These are phyloP conservation scores for Miscanthus lutarioriparius DNA, from an alignment of 176 grass and related monocot genomes.

Conservation along the genomic window DNA sequence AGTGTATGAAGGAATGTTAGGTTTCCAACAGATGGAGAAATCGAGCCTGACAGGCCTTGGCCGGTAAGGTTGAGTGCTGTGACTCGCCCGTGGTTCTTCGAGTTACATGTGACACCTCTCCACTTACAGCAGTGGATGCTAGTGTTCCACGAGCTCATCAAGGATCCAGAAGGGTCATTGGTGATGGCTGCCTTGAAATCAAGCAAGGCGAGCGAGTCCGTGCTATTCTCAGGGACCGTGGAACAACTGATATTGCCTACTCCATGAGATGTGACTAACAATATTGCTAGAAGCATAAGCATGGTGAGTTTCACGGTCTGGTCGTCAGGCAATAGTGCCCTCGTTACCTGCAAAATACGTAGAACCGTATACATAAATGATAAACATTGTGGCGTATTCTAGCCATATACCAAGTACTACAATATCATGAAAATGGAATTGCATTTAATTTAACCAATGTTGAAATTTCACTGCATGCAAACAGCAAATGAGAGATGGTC, in stretches of 20 bases:
- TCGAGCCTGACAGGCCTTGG: not conserved
- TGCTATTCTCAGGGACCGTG: not conserved
- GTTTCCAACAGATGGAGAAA: not conserved
- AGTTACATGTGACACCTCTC: not conserved
- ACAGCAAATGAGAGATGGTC: too few relatives aligned
- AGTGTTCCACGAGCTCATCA: not conserved
- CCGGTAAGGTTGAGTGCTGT: accelerated
- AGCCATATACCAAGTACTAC: too few relatives aligned
- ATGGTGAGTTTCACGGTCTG: not conserved
- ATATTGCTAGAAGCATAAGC: not conserved
- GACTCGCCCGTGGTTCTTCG: not conserved
- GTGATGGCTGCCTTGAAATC: not conserved
- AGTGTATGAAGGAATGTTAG: not conserved
- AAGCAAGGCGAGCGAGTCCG: not conserved
- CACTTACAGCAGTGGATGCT: not conserved
- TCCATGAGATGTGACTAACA: not conserved
- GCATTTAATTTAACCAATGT: too few relatives aligned
- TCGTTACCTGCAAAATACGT: not conserved
- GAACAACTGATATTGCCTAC: not conserved
- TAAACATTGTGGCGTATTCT: too few relatives aligned
- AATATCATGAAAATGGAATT: too few relatives aligned
- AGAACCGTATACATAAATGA: too few relatives aligned
- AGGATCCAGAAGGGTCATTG: not conserved
- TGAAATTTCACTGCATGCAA: too few relatives aligned
- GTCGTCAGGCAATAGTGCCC: not conserved